Evolutionary conservation across 164 flowering plant species (phyloP).

Genomic region (Euptelea pleiosperma): DNA sequence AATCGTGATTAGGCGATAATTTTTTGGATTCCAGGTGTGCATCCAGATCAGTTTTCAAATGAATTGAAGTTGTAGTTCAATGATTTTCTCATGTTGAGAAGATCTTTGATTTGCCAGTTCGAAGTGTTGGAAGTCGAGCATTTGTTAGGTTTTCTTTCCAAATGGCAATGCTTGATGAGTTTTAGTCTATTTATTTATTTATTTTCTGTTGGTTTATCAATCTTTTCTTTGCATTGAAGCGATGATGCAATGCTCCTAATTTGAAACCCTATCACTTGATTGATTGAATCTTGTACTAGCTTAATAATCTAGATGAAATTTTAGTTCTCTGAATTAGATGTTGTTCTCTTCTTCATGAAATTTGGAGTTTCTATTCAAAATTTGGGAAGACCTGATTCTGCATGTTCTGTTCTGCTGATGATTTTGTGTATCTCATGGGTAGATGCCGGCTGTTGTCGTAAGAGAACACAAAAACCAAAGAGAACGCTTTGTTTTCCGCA

Average conservation of each 20-base stretch:
- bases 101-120: not conserved
- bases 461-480: too few relatives aligned
- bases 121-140: not conserved
- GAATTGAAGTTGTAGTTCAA: not conserved
- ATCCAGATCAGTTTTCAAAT: not conserved
- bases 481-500: too few relatives aligned
- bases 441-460: too few relatives aligned
- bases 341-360: too few relatives aligned
- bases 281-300: too few relatives aligned
- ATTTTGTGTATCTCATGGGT: slow-evolving; percentile 10
- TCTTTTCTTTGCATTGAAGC: not conserved
- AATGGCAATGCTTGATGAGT: not conserved
- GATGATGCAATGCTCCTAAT: not conserved
- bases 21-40: not conserved
- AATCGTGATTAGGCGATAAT: not conserved
- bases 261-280: not conserved
- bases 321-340: too few relatives aligned
- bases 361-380: too few relatives aligned
- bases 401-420: not conserved
- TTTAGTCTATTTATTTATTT: too few relatives aligned
- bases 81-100: not conserved
- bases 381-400: not conserved
- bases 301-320: too few relatives aligned
- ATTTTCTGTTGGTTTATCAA: too few relatives aligned
- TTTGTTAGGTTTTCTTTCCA: not conserved